Evolutionary conservation across 805 yeast genomes (phyloP).

Genomic region (Wickerhamomyces chambardii): DNA sequence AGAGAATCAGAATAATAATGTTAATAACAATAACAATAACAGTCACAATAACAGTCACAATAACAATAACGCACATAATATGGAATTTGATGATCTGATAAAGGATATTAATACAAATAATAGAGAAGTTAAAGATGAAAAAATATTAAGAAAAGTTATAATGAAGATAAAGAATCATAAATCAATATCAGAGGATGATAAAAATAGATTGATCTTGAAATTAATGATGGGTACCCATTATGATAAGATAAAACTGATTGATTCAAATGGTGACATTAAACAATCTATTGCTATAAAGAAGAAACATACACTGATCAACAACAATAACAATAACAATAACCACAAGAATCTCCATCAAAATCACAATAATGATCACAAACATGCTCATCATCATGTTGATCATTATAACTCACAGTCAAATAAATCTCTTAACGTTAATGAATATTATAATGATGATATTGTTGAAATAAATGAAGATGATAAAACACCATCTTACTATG

Average conservation of each 20-base stretch:
- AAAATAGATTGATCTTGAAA: constrained; percentile 38
- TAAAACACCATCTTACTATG: constrained; percentile 36
- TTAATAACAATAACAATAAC: background rate
- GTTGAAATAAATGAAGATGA: constrained; percentile 38
- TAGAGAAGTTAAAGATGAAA: constrained; percentile 12
- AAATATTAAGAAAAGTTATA: constrained; percentile 37
- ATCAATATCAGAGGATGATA: constrained; percentile 12
- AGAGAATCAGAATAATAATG: constrained; percentile 36
- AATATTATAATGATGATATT: constrained; percentile 5
- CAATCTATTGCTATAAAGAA: background rate
- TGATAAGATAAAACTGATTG: constrained; percentile 31
- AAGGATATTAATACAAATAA: background rate
- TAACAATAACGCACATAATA: background rate
- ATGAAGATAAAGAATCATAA: constrained; percentile 22
- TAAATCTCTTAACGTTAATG: background rate
- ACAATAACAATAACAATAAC: constrained; percentile 9
- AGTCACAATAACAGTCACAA: constrained; percentile 30
- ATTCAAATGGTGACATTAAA: constrained; percentile 13
- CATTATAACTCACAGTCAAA: too few relatives aligned
- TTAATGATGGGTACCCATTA: constrained; percentile 64
- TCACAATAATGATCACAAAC: background rate
- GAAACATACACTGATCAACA: background rate
- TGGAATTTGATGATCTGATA: constrained; percentile 3
- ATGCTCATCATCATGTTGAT: background rate
- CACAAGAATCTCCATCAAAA: constrained; percentile 1